These are phyloP conservation scores for Coemansia sp. DNA, from an alignment of 192 early-diverging fungal species.

Conservation along the genomic window DNA sequence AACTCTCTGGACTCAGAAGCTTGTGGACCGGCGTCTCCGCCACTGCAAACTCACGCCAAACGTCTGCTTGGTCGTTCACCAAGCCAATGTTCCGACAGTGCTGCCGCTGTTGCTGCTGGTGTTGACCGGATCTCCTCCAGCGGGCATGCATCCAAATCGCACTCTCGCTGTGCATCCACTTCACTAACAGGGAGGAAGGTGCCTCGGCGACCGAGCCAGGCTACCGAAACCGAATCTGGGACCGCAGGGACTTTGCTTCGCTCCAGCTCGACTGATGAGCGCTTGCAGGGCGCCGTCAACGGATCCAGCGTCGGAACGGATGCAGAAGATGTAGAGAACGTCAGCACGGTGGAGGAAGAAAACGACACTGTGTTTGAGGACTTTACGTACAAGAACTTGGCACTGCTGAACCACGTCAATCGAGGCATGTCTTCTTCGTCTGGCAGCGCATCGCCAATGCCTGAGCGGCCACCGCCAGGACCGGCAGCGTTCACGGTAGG, in stretches of 20 bases:
- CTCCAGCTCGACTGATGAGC: slow-evolving; percentile 45
- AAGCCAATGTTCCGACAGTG: slow-evolving; percentile 23
- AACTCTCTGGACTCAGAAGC: no score
- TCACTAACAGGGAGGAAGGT: slow-evolving; percentile 12
- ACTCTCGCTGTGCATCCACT: slow-evolving; percentile 50
- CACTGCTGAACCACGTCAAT: slow-evolving; percentile 62
- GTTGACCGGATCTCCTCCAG: not conserved
- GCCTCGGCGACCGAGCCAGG: slow-evolving; percentile 33
- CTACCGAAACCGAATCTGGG: slow-evolving; percentile 14
- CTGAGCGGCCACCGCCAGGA: slow-evolving; percentile 19
- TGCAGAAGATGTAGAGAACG: slow-evolving; percentile 9
- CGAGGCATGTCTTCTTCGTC: slow-evolving; percentile 58
- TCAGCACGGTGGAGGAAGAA: slow-evolving; percentile 22
- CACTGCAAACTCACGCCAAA: slow-evolving; percentile 16
- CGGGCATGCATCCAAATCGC: slow-evolving; percentile 23
- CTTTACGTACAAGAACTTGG: slow-evolving; percentile 66
- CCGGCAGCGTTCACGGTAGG: slow-evolving; percentile 2
- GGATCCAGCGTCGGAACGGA: slow-evolving; percentile 1
- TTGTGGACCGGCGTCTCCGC: not conserved
- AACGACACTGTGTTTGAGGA: slow-evolving; percentile 57
- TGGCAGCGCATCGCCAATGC: slow-evolving; percentile 22
- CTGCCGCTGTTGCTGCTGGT: not conserved
- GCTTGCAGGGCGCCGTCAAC: slow-evolving; percentile 11
- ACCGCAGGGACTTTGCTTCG: slow-evolving; percentile 21
- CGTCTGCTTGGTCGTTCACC: slow-evolving; percentile 23